These are phyloP conservation scores for Psilocybe cyanescens DNA, from an alignment of 768 basidiomycete genomes.

Conservation along the genomic window DNA sequence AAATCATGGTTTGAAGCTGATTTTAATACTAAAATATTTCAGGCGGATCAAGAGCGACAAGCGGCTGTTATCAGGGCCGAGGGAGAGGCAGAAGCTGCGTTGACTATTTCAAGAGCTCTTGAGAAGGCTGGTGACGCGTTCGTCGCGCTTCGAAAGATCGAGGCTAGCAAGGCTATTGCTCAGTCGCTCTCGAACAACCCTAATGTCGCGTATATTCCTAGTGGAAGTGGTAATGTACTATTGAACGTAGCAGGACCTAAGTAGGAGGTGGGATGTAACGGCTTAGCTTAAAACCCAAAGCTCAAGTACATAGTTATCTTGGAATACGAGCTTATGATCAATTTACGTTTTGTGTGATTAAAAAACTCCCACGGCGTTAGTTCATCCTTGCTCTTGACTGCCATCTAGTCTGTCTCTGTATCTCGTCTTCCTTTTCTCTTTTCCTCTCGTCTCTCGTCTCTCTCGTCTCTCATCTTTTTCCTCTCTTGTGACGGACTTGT, in stretches of 20 bases:
- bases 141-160: constrained; percentile 93
- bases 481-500: constrained; percentile 62
- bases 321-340: constrained; percentile 16
- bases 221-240: constrained; percentile 76
- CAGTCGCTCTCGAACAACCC: constrained; percentile 76
- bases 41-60: constrained; percentile 99
- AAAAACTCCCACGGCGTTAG: constrained; percentile 44
- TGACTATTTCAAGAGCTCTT: constrained; percentile 88
- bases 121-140: constrained; percentile 97
- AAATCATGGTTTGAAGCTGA: neutral
- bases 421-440: constrained; percentile 47
- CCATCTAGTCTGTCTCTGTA: constrained; percentile 50
- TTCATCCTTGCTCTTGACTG: constrained; percentile 48
- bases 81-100: constrained; percentile 97
- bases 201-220: constrained; percentile 91
- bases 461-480: constrained; percentile 47
- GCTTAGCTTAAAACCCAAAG: constrained; percentile 6
- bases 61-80: constrained; percentile 98
- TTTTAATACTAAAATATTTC: constrained; percentile 18
- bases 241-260: constrained; percentile 76
- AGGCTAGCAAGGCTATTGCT: constrained; percentile 97
- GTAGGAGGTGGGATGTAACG: constrained; percentile 25
- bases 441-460: constrained; percentile 49
- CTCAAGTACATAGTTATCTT: constrained; percentile 2
- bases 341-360: constrained; percentile 31